Conservation (phyloP, 306 rosid genomes). For the Cucumis melo region DNA sequence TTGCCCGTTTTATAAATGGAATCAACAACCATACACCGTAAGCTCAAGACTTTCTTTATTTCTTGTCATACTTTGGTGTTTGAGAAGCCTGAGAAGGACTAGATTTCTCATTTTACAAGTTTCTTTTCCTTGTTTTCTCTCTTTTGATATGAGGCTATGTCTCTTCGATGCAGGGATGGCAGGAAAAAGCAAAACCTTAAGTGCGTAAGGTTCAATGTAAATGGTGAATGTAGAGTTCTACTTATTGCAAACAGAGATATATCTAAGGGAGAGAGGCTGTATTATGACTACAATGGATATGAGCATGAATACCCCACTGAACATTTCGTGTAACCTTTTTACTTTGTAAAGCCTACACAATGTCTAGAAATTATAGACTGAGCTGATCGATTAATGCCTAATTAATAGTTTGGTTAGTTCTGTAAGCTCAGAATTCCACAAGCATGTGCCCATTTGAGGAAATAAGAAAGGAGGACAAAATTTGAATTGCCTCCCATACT, state of each 20-base stretch:
- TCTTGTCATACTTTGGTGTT: neutral
- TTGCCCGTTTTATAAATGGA: constrained; percentile 89
- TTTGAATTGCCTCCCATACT: neutral
- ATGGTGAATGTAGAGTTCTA: constrained; percentile 70
- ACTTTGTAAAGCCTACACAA: constrained; percentile 32
- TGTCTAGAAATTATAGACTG: neutral
- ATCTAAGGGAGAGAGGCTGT: constrained; percentile 79
- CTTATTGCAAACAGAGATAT: constrained; percentile 79
- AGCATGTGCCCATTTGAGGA: neutral
- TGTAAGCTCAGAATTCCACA: neutral
- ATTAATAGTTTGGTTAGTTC: neutral
- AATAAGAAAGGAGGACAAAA: neutral
- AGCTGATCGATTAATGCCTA: constrained; percentile 2
- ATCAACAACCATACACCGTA: constrained; percentile 82
- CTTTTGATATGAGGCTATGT: constrained; percentile 1
- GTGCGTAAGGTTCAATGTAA: constrained; percentile 64
- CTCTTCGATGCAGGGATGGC: constrained; percentile 54
- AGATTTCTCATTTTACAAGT: neutral
- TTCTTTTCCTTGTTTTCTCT: neutral
- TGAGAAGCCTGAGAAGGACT: neutral
- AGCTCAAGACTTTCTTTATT: constrained; percentile 23
- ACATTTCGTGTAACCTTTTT: constrained; percentile 45
- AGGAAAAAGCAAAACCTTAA: constrained; percentile 83
- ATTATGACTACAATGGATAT: constrained; percentile 80
- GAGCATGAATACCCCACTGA: constrained; percentile 92